These are phyloP conservation scores for Wickerhamiella allomyrinae DNA, from an alignment of 805 yeast species.

Conservation along the genomic window DNA sequence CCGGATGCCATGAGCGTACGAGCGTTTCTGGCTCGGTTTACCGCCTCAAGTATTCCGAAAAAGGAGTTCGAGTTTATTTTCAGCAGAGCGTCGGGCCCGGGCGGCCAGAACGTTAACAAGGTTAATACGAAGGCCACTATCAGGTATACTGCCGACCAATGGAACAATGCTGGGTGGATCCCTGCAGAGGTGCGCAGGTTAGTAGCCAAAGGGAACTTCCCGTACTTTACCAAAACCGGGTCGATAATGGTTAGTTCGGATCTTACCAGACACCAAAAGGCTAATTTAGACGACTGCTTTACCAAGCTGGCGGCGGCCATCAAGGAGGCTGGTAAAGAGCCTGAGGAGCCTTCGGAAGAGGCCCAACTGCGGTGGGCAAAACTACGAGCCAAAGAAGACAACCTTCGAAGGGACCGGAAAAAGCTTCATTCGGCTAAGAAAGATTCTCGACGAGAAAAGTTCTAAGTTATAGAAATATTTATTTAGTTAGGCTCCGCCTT, in stretches of 20 bases:
- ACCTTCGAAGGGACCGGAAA: slow-evolving; percentile 27
- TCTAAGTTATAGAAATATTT: not conserved
- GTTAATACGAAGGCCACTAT: slow-evolving; percentile 51
- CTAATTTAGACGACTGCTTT: slow-evolving; percentile 44
- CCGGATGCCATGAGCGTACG: slow-evolving; percentile 19
- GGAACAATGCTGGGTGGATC: slow-evolving; percentile 43
- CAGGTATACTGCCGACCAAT: slow-evolving; percentile 29
- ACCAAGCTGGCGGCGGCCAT: slow-evolving; percentile 43
- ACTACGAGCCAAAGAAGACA: slow-evolving; percentile 23
- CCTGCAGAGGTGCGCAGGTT: slow-evolving; percentile 38
- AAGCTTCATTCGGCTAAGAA: slow-evolving; percentile 28
- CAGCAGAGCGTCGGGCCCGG: slow-evolving; percentile 65
- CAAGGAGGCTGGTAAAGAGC: slow-evolving; percentile 32
- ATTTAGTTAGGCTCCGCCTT: not conserved
- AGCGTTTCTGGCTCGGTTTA: slow-evolving; percentile 30
- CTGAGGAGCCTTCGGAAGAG: slow-evolving; percentile 34
- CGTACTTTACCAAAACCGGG: slow-evolving; percentile 43
- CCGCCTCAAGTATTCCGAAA: slow-evolving; percentile 30
- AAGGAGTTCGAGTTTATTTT: slow-evolving; percentile 32
- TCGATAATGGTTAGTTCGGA: slow-evolving; percentile 50
- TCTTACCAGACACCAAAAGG: slow-evolving; percentile 40
- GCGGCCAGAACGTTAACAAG: slow-evolving; percentile 80
- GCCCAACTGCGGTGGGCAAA: slow-evolving; percentile 39
- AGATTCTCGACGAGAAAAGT: slow-evolving; percentile 19
- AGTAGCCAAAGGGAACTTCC: slow-evolving; percentile 23